Evolutionary conservation across 2,329 filamentous ascomycete species (phyloP), one percentile per base, ranked within the genome.

Genomic region (Fusarium annulatum): DNA sequence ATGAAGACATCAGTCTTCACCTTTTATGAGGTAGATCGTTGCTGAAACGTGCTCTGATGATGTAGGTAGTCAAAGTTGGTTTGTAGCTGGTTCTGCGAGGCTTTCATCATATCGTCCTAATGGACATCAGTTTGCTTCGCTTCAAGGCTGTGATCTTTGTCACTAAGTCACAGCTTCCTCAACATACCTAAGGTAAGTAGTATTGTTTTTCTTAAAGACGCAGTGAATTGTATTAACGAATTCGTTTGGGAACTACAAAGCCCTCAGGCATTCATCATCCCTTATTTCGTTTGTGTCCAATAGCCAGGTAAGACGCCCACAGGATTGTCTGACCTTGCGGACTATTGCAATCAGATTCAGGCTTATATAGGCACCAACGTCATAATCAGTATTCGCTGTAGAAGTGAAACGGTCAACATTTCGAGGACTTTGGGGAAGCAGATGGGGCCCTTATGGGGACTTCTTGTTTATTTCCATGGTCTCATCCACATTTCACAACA

Each of bases 401-500:
- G 9, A 15, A 36, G 28, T 28, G 2, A 10, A 28, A 33, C 12
- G 30, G 36, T 49, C 23, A 28, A 30, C 42, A 58, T 21, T 16
- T n/a, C 19, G n/a, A 41, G 26, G 26, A 23, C 10, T 36, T 15
- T 19, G 34, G 38, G 28, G 28, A n/a, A 49, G 51, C 52, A 57
- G 49, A 68, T 68, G 67, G 56, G 58, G 71, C 58, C 67, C 55
- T 61, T 56, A 59, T 7, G 64, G 60, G 69, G 67, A 61, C 52
- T 72, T 73, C 61, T 67, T 66, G 55, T 76, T 65, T 76, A 72
- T 67, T 60, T 74, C 73, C 67, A 72, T 77, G 46, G 64, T 63
- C 67, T 74, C 64, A 57, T 71, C 67, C 60, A 39, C 70, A 64
- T 60, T 68, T 56, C 73, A 77, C 61, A 46, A 64, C 48, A 42